phyloP scores from a whole-genome alignment of 1,284 basidiomycete genomes.

The Wolfiporia cocos region DNA sequence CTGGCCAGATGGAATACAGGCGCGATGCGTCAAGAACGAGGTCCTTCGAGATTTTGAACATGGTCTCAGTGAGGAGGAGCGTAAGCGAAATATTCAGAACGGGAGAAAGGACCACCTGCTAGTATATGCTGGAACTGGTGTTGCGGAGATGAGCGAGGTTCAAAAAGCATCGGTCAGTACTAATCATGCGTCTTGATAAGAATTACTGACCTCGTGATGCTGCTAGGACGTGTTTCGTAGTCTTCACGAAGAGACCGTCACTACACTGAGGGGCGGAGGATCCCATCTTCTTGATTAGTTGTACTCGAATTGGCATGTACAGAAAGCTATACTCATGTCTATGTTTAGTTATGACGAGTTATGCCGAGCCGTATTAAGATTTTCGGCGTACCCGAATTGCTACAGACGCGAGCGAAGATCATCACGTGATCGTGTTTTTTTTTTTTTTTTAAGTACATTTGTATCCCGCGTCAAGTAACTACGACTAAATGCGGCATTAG shows the following conservation, averaged over 20 bases:
- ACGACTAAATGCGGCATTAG: too few species aligned
- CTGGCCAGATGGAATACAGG: constrained; percentile 50
- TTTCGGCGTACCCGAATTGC: too few species aligned
- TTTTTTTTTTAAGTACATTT: too few species aligned
- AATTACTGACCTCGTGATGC: not conserved
- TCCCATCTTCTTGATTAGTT: not conserved
- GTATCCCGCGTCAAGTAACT: too few species aligned
- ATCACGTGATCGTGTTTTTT: too few species aligned
- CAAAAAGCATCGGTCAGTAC: not conserved
- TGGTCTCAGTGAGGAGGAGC: not conserved
- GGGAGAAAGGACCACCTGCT: not conserved
- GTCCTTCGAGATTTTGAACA: not conserved
- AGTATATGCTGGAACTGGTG: constrained; percentile 4
- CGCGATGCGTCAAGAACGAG: constrained; percentile 3
- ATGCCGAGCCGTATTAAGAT: too few species aligned
- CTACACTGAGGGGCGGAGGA: not conserved
- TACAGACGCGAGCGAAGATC: too few species aligned
- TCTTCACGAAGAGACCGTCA: not conserved
- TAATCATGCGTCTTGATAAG: not conserved
- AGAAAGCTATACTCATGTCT: too few species aligned
- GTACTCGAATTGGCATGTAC: too few species aligned
- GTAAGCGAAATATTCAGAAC: constrained; percentile 1
- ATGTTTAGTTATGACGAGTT: too few species aligned
- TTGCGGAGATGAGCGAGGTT: constrained; percentile 1
- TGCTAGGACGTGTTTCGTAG: not conserved